Evolutionary conservation across 2,329 filamentous ascomycete species (phyloP).

Genomic region (Penicillium sp.): DNA sequence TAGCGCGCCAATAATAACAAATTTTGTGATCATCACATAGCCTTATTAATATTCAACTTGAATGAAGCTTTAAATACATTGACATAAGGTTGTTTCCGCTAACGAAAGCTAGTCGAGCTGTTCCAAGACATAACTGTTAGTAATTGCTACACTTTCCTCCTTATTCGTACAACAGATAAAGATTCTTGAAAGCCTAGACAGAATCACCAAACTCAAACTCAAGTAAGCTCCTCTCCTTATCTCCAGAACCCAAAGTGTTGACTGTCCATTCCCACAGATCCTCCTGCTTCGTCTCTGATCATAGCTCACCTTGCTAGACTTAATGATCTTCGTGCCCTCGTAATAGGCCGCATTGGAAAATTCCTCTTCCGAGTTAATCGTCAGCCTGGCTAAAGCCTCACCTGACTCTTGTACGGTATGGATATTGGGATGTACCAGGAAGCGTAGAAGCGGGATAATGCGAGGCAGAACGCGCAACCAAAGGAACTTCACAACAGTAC

Average conservation of each 20-base stretch:
- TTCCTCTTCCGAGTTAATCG: constrained; percentile 37
- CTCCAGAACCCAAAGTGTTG: neutral
- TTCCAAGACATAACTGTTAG: too few relatives aligned
- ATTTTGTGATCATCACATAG: too few relatives aligned
- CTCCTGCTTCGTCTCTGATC: constrained; percentile 52
- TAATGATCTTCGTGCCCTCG: constrained; percentile 46
- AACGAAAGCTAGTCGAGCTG: too few relatives aligned
- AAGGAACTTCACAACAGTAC: constrained; percentile 33
- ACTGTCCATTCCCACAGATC: constrained; percentile 57
- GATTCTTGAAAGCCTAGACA: too few relatives aligned
- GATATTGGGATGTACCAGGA: constrained; percentile 40
- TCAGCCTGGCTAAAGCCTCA: constrained; percentile 46
- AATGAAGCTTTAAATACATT: too few relatives aligned
- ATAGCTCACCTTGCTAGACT: constrained; percentile 51
- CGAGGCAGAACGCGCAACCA: constrained; percentile 43
- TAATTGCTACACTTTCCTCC: too few relatives aligned
- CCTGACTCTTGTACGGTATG: constrained; percentile 48
- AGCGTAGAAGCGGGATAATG: constrained; percentile 42
- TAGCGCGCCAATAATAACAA: too few relatives aligned
- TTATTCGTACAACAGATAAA: too few relatives aligned
- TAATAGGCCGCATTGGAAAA: constrained; percentile 50
- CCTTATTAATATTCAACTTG: too few relatives aligned
- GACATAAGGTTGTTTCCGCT: too few relatives aligned
- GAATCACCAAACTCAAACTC: too few relatives aligned
- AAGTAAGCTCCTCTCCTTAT: constrained; percentile 3